Percentiles rank a stretch among this genome's conserved stretches.
Conservation (phyloP, 2,329 filamentous ascomycete genomes). For the Sclerotinia borealis region DNA sequence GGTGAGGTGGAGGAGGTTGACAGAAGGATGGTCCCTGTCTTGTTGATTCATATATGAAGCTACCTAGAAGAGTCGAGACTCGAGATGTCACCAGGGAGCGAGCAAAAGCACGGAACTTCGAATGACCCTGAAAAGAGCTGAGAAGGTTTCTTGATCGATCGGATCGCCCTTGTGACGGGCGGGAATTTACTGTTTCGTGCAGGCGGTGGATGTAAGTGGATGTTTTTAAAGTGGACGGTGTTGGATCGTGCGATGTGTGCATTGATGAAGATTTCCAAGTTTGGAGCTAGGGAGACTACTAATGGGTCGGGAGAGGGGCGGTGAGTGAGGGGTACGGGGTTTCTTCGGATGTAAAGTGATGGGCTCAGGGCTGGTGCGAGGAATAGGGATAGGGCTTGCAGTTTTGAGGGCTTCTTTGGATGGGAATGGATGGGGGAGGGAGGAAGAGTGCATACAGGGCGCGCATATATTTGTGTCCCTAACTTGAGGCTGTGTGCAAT, state of each 20-base stretch:
- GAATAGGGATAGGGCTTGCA: neutral
- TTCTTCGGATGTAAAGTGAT: neutral
- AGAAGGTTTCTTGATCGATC: neutral
- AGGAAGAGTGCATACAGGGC: too few relatives aligned
- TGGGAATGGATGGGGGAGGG: neutral
- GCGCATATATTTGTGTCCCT: neutral
- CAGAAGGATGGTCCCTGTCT: neutral
- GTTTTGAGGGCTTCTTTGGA: neutral
- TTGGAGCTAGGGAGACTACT: neutral
- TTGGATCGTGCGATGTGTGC: neutral
- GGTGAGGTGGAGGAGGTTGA: neutral
- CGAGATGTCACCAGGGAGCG: neutral
- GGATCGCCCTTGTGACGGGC: neutral
- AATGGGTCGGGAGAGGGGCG: neutral
- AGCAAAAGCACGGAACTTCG: neutral
- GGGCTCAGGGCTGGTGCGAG: neutral
- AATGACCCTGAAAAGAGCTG: neutral
- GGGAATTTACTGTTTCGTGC: neutral
- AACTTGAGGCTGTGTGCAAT: neutral
- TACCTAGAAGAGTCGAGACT: neutral
- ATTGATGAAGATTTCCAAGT: neutral
- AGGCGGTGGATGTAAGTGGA: neutral
- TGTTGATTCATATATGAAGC: neutral
- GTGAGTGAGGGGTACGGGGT: neutral
- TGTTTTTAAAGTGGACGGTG: neutral